Conservation (phyloP, 1,284 basidiomycete genomes). For the Afroboletus lepidellus region DNA sequence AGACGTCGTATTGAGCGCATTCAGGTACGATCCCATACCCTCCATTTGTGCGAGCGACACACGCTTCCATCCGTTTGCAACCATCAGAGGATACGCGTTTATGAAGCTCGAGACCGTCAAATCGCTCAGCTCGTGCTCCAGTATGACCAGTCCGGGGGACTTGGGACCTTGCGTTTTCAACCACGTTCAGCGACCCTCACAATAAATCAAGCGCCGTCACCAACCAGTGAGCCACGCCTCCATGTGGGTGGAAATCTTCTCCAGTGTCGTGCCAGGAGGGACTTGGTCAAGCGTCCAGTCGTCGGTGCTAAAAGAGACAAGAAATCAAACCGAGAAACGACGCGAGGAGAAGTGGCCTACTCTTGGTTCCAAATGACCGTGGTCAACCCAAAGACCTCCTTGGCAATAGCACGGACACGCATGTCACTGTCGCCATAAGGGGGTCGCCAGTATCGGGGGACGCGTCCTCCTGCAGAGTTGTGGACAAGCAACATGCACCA, state of each 20-base stretch:
- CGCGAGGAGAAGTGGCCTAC: constrained; percentile 38
- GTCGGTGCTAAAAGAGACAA: constrained; percentile 48
- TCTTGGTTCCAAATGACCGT: constrained; percentile 82
- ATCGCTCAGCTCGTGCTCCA: constrained; percentile 81
- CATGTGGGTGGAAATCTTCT: constrained; percentile 47
- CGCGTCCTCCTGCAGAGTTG: constrained; percentile 72
- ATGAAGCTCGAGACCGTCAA: constrained; percentile 70
- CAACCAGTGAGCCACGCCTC: constrained; percentile 54
- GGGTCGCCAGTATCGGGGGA: constrained; percentile 75
- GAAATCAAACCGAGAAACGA: constrained; percentile 4
- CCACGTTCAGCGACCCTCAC: constrained; percentile 9
- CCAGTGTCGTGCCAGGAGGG: constrained; percentile 39
- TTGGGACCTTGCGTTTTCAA: constrained; percentile 51
- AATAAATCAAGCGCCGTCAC: constrained; percentile 7
- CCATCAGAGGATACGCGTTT: constrained; percentile 62
- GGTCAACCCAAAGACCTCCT: constrained; percentile 66
- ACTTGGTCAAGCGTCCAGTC: constrained; percentile 60
- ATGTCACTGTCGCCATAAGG: constrained; percentile 77
- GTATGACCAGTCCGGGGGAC: constrained; percentile 70
- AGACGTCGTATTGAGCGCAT: constrained; percentile 38
- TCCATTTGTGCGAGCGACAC: constrained; percentile 53
- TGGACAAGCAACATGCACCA: constrained; percentile 83
- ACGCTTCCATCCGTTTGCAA: constrained; percentile 65
- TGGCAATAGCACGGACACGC: constrained; percentile 72
- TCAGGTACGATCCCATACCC: constrained; percentile 53